Conservation (phyloP, 176 grass and related monocot species). For the Bromus sterilis region DNA sequence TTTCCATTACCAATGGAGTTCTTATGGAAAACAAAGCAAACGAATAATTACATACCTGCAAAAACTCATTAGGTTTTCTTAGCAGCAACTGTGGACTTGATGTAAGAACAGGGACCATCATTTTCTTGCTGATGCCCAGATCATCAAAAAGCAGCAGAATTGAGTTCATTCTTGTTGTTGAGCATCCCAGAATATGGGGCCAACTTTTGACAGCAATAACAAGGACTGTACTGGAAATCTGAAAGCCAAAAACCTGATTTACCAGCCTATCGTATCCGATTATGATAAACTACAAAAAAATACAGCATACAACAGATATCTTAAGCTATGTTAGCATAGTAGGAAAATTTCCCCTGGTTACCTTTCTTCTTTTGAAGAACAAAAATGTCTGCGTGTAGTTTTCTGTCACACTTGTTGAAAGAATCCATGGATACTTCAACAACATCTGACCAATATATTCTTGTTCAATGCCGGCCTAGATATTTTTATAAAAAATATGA, state of each 20-base stretch:
- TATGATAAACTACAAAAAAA: neutral
- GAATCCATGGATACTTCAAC: conserved; percentile 89
- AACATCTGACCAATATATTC: conserved; percentile 55
- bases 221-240: conserved; percentile 49
- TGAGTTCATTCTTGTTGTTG: conserved; percentile 56
- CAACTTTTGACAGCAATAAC: conserved; percentile 60
- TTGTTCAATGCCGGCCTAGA: conserved; percentile 62
- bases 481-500: conserved; percentile 35
- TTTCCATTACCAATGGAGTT: neutral
- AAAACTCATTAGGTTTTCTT: conserved; percentile 66
- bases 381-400: conserved; percentile 56
- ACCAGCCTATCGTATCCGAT: neutral
- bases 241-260: conserved; percentile 16
- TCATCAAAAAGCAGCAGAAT: conserved; percentile 54
- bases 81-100: conserved; percentile 87
- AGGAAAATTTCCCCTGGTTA: neutral
- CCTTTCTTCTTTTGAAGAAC: conserved; percentile 65
- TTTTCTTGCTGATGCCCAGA: conserved; percentile 63
- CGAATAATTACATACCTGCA: conserved; percentile 39
- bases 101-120: conserved; percentile 64
- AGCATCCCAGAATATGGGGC: conserved; percentile 83
- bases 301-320: neutral
- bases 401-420: conserved; percentile 67
- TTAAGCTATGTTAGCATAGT: neutral
- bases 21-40: neutral